Conservation (phyloP, 2,329 filamentous ascomycete genomes). For the Ophiostoma sp. region DNA sequence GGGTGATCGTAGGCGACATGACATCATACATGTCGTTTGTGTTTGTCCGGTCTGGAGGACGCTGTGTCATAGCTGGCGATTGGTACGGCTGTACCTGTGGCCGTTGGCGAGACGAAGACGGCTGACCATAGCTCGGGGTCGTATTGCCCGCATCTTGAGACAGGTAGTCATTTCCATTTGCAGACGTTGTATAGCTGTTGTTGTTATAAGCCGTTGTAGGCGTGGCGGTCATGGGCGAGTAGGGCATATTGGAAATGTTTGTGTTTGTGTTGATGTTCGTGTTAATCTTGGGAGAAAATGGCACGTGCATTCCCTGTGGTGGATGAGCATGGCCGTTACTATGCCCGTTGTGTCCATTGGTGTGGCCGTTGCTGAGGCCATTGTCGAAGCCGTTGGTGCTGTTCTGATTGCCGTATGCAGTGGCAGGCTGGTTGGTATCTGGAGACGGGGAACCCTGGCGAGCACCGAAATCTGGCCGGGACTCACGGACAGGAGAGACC, state of each 20-base stretch:
- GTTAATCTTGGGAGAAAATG: slow-evolving; percentile 41
- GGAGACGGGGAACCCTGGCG: slow-evolving; percentile 44
- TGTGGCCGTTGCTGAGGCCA: not conserved
- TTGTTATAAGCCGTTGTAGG: slow-evolving; percentile 38
- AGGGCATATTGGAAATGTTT: slow-evolving; percentile 33
- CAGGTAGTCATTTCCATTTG: slow-evolving; percentile 43
- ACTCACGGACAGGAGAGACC: slow-evolving; percentile 40
- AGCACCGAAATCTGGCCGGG: slow-evolving; percentile 38
- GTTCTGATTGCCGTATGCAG: not conserved
- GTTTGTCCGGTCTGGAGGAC: slow-evolving; percentile 43
- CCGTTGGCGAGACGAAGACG: not conserved
- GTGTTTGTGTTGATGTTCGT: slow-evolving; percentile 33
- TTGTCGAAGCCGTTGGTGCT: not conserved
- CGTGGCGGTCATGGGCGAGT: slow-evolving; percentile 43
- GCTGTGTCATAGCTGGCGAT: slow-evolving; percentile 41
- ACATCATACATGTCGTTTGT: slow-evolving; percentile 44
- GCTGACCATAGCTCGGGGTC: slow-evolving; percentile 31
- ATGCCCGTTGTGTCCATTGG: not conserved
- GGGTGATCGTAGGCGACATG: slow-evolving; percentile 48
- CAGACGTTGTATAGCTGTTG: slow-evolving; percentile 31
- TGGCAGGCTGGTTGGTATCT: slow-evolving; percentile 31
- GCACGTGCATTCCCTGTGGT: slow-evolving; percentile 32
- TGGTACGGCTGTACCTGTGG: slow-evolving; percentile 3
- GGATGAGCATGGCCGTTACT: not conserved
- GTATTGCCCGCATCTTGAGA: slow-evolving; percentile 36